Evolutionary conservation across 495 filamentous ascomycete species (phyloP).

Genomic region (Podospora pseudopauciseta): DNA sequence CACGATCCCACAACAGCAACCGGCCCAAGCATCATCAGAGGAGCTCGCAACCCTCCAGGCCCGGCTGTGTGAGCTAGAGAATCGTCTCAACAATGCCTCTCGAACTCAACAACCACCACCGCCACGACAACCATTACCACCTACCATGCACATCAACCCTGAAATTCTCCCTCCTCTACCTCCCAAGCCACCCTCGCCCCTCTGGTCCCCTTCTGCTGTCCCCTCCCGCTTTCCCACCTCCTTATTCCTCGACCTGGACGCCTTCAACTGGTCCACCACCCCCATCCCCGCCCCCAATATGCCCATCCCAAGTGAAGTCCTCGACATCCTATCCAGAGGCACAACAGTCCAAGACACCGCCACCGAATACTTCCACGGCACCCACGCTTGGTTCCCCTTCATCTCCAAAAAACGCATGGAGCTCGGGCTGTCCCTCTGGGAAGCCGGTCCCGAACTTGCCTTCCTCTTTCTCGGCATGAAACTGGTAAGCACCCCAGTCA

Average conservation of each 20-base stretch:
- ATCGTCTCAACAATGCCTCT: slow-evolving; percentile 23
- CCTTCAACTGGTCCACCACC: slow-evolving; percentile 34
- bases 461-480: slow-evolving; percentile 51
- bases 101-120: not conserved
- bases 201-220: not conserved
- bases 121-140: not conserved
- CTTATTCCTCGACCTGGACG: slow-evolving; percentile 37
- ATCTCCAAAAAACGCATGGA: slow-evolving; percentile 47
- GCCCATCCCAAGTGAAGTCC: slow-evolving; percentile 36
- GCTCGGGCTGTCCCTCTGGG: slow-evolving; percentile 37
- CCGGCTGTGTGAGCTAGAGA: slow-evolving; percentile 41
- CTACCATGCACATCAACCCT: slow-evolving; percentile 2
- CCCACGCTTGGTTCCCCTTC: slow-evolving; percentile 50
- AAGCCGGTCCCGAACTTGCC: slow-evolving; percentile 45
- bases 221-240: slow-evolving; percentile 23
- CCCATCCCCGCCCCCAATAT: slow-evolving; percentile 30
- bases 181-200: slow-evolving; percentile 2
- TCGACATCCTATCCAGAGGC: slow-evolving; percentile 30
- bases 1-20: slow-evolving; percentile 16
- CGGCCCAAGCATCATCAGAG: slow-evolving; percentile 30
- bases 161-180: slow-evolving; percentile 9
- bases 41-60: slow-evolving; percentile 38
- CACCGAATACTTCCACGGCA: slow-evolving; percentile 32
- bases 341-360: slow-evolving; percentile 32
- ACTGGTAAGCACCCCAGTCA: slow-evolving; percentile 34